Conservation (phyloP, 257 asterid species). For the Echites panduratus region DNA sequence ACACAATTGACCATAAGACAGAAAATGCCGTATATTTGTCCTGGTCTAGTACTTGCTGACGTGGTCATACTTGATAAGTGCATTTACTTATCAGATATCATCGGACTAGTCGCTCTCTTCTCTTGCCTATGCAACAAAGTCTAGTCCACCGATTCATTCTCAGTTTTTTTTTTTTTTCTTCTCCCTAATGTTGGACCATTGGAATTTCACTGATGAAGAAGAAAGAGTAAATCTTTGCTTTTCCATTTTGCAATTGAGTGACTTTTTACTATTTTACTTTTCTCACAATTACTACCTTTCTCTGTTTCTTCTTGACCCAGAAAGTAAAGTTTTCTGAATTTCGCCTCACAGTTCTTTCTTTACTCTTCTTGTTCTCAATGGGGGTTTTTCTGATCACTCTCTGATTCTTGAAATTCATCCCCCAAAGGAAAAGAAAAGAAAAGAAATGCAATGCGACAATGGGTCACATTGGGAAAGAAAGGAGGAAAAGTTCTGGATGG, state of each 20-base stretch:
- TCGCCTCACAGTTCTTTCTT: neutral
- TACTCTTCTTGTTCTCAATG: neutral
- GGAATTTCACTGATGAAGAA: neutral
- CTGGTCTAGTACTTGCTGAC: neutral
- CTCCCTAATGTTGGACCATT: too few species aligned
- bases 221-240: neutral
- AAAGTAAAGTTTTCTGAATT: neutral
- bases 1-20: neutral
- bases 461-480: neutral
- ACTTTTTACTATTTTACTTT: constrained; percentile 5
- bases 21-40: neutral
- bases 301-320: neutral
- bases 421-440: neutral
- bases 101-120: constrained; percentile 1
- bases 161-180: neutral
- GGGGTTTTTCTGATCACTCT: neutral
- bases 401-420: neutral
- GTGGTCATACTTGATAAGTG: neutral
- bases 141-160: neutral
- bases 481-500: neutral
- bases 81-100: neutral
- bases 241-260: neutral
- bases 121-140: neutral
- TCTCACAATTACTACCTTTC: neutral
- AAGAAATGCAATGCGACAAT: neutral